Percentiles rank a stretch among this genome's conserved stretches.
Evolutionary conservation across 306 rosid species (phyloP).

Genomic region (Malus sieversii): DNA sequence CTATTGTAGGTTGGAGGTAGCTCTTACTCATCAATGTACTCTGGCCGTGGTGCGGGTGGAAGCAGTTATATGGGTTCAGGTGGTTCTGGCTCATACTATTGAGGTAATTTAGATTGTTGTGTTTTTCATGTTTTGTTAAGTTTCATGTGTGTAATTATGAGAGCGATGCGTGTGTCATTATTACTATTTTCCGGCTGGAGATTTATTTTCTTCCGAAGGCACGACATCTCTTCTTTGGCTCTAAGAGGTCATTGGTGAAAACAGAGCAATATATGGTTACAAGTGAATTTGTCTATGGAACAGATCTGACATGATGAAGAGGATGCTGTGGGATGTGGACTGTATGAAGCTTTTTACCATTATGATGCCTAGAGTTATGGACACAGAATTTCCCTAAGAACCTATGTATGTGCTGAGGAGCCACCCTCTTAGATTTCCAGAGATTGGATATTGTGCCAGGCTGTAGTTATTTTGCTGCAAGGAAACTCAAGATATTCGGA

Average conservation of each 20-base stretch:
- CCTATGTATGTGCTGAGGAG: slow-evolving; percentile 12
- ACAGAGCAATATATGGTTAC: slow-evolving; percentile 49
- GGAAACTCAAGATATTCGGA: slow-evolving; percentile 34
- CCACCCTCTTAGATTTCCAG: slow-evolving; percentile 22
- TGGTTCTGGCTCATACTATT: slow-evolving; percentile 82
- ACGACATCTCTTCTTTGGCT: slow-evolving; percentile 35
- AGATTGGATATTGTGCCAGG: slow-evolving; percentile 19
- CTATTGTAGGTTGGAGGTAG: slow-evolving; percentile 64
- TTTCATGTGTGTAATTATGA: not conserved
- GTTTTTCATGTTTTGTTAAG: not conserved
- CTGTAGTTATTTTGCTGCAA: slow-evolving; percentile 32
- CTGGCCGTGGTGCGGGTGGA: slow-evolving; percentile 68
- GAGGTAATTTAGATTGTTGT: slow-evolving; percentile 37
- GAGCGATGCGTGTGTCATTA: not conserved
- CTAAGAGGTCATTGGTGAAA: slow-evolving; percentile 45
- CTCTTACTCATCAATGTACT: slow-evolving; percentile 68
- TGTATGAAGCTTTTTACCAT: slow-evolving; percentile 43
- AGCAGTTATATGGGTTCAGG: slow-evolving; percentile 73
- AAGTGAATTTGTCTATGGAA: slow-evolving; percentile 65
- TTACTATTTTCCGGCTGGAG: slow-evolving; percentile 19
- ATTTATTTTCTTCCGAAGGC: slow-evolving; percentile 21
- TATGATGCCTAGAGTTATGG: slow-evolving; percentile 40
- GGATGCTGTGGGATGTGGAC: slow-evolving; percentile 68
- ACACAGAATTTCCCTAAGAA: slow-evolving; percentile 39
- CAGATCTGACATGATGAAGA: slow-evolving; percentile 59